Evolutionary conservation across 31 red algal species (phyloP).

Genomic region (Endocladia muricata): DNA sequence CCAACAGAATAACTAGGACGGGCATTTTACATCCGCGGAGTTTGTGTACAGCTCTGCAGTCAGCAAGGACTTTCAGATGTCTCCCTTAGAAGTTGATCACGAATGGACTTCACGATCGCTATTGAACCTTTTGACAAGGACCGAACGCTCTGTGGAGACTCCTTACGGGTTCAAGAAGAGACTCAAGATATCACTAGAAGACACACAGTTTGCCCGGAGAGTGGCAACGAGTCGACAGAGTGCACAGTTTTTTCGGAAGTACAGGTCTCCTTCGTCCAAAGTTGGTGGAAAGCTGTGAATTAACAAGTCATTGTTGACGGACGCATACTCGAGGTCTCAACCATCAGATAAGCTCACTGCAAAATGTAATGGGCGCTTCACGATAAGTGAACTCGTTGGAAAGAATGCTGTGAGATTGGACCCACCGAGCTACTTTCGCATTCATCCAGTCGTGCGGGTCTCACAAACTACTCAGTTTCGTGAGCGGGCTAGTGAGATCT

Average conservation of each 20-base stretch:
- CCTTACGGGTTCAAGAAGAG: not conserved
- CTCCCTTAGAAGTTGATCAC: not conserved
- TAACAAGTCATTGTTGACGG: slow-evolving; percentile 1
- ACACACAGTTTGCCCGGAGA: not conserved
- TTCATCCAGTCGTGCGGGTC: slow-evolving; percentile 1
- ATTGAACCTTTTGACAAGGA: not conserved
- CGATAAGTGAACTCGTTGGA: not conserved
- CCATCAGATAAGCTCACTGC: not conserved
- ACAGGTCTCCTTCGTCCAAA: not conserved
- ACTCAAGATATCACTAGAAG: not conserved
- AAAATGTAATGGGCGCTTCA: not conserved
- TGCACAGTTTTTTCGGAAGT: not conserved
- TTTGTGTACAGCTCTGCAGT: not conserved
- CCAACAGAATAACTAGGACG: not conserved
- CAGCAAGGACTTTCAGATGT: not conserved
- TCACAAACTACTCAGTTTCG: not conserved
- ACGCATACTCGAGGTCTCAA: not conserved
- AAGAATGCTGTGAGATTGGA: not conserved
- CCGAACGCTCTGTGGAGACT: not conserved
- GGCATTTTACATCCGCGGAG: not conserved
- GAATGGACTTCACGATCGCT: not conserved
- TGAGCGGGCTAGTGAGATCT: not conserved
- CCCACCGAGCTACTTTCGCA: not conserved
- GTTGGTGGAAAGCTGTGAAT: not conserved
- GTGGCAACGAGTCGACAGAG: not conserved